Conservation (phyloP, 495 filamentous ascomycete species). For the Penicillium waksmanii region DNA sequence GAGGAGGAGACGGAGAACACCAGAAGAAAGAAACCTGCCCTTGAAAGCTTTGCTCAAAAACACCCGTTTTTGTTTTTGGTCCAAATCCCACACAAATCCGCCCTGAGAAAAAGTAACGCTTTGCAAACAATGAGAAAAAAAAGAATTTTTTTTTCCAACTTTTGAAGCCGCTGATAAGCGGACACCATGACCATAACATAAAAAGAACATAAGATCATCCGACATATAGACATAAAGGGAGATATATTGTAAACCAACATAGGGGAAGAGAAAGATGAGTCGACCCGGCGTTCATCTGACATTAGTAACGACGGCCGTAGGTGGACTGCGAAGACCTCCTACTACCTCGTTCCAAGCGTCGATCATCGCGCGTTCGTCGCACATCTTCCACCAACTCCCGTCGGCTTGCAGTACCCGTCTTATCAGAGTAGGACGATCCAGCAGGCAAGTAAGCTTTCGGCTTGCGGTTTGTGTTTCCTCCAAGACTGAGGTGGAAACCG, state of each 20-base stretch:
- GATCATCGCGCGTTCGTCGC: slow-evolving; percentile 37
- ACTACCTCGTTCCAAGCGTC: slow-evolving; percentile 44
- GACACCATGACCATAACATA: not conserved
- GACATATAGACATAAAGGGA: slow-evolving; percentile 1
- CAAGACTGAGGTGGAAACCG: slow-evolving; percentile 44
- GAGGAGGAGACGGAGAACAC: not conserved
- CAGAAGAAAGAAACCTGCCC: not conserved
- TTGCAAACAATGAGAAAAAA: slow-evolving; percentile 11
- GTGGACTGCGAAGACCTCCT: slow-evolving; percentile 45
- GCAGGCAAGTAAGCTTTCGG: slow-evolving; percentile 43
- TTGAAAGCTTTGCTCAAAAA: slow-evolving; percentile 19
- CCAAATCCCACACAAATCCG: slow-evolving; percentile 20
- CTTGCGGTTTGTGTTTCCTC: slow-evolving; percentile 35
- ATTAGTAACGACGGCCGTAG: slow-evolving; percentile 32
- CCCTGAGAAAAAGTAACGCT: slow-evolving; percentile 14
- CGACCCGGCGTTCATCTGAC: not conserved
- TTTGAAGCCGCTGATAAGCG: slow-evolving; percentile 12
- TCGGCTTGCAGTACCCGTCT: slow-evolving; percentile 33
- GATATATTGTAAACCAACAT: not conserved
- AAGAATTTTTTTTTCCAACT: slow-evolving; percentile 27
- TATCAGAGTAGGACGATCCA: slow-evolving; percentile 38
- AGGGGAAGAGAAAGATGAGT: slow-evolving; percentile 1
- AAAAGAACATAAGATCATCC: slow-evolving; percentile 2
- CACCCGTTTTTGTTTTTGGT: slow-evolving; percentile 18
- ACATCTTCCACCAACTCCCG: slow-evolving; percentile 38